Percentiles rank a stretch among this genome's conserved stretches.
phyloP scores from a whole-genome alignment of 768 basidiomycete genomes.

The Dendrothele bispora region DNA sequence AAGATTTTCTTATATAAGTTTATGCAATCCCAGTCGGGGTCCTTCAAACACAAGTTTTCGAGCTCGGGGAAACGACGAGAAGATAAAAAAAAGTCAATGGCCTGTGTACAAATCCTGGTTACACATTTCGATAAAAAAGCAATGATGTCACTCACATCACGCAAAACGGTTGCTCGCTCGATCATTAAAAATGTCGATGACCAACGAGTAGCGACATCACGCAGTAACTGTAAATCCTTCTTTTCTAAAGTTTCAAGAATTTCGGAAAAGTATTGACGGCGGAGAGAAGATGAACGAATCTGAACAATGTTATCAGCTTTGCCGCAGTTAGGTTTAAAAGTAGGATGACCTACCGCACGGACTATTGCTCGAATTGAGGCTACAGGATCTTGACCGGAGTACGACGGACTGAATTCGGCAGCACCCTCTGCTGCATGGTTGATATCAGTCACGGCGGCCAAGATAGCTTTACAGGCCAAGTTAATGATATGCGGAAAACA shows the following conservation, averaged over 20 bases:
- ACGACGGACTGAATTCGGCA: too few relatives aligned
- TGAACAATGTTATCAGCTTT: not conserved
- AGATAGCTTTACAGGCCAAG: conserved; percentile 20
- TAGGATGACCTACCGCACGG: conserved; percentile 8
- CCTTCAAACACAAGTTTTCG: conserved; percentile 18
- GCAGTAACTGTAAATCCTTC: conserved; percentile 25
- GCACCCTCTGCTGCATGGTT: conserved; percentile 9
- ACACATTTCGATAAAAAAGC: conserved; percentile 5
- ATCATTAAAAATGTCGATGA: conserved; percentile 32
- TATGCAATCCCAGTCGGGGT: conserved; percentile 25
- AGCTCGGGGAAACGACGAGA: conserved; percentile 23
- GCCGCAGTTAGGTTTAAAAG: not conserved
- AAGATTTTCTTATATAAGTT: conserved; percentile 22
- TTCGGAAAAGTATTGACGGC: conserved; percentile 12
- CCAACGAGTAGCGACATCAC: conserved; percentile 29
- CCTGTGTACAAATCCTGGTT: conserved; percentile 15
- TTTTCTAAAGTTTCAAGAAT: conserved; percentile 5
- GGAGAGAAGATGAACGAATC: conserved; percentile 14
- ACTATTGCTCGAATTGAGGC: conserved; percentile 12
- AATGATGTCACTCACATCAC: conserved; percentile 16
- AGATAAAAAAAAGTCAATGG: conserved; percentile 21
- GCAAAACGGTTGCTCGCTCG: conserved; percentile 23
- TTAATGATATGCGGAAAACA: conserved; percentile 27
- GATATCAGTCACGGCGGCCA: not conserved
- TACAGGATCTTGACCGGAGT: too few relatives aligned